These are phyloP conservation scores for Chaetomium sp. DNA, from an alignment of 2,329 filamentous ascomycete genomes.

Conservation along the genomic window DNA sequence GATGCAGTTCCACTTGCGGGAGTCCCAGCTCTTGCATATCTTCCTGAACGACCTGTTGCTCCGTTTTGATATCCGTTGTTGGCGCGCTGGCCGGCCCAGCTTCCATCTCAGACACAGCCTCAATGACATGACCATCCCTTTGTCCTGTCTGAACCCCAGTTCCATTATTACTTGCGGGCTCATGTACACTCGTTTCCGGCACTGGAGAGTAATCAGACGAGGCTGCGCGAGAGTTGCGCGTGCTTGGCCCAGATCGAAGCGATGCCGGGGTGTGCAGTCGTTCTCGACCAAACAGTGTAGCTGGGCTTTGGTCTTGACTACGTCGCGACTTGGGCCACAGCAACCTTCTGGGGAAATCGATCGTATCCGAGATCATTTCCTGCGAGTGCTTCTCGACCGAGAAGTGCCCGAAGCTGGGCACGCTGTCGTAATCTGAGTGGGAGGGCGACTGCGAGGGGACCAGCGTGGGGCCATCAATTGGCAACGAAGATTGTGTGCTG, in stretches of 20 bases:
- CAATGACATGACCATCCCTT: background rate
- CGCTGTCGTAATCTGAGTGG: conserved; percentile 1
- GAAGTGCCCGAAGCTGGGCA: conserved; percentile 14
- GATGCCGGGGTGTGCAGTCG: background rate
- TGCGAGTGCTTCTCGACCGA: conserved; percentile 17
- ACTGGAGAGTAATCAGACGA: background rate
- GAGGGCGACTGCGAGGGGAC: conserved; percentile 5
- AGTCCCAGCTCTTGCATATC: background rate
- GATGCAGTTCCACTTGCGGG: background rate
- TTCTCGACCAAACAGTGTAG: background rate
- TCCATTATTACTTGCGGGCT: too few relatives aligned
- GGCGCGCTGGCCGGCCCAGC: background rate
- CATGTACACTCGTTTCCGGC: background rate
- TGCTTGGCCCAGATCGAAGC: background rate
- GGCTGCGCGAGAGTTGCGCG: background rate
- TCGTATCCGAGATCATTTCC: conserved; percentile 1
- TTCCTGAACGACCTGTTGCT: conserved; percentile 3
- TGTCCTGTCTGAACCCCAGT: too few relatives aligned
- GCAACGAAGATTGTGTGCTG: conserved; percentile 4
- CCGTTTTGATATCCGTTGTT: background rate
- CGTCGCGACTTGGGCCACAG: conserved; percentile 19
- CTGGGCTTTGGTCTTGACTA: background rate
- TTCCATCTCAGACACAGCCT: background rate
- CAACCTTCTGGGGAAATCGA: conserved; percentile 14
- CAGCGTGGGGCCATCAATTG: conserved; percentile 19